Percentiles rank a stretch among this genome's conserved stretches.
phyloP scores from a whole-genome alignment of 2,329 filamentous ascomycete species.

The Talaromyces sp. region DNA sequence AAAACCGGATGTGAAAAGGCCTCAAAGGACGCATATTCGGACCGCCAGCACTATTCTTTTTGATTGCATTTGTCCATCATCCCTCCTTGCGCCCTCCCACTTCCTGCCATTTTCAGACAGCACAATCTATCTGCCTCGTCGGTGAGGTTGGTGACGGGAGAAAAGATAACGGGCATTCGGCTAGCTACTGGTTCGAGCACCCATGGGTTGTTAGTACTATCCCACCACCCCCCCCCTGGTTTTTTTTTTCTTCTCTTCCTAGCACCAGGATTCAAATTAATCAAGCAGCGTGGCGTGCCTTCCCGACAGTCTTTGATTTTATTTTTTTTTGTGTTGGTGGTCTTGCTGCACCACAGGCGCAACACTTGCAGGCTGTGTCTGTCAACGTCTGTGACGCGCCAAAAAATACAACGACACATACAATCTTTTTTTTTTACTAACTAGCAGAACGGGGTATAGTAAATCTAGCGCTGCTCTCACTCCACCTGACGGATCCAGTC shows the following conservation, averaged over 20 bases:
- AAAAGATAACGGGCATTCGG: conserved; percentile 14
- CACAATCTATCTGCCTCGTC: not conserved
- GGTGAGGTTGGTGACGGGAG: conserved; percentile 3
- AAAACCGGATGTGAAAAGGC: conserved; percentile 18
- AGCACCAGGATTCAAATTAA: conserved; percentile 4
- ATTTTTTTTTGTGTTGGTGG: not conserved
- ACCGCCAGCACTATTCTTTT: conserved; percentile 11
- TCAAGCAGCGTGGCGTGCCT: conserved; percentile 3
- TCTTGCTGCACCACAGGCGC: conserved; percentile 3
- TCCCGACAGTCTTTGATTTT: not conserved
- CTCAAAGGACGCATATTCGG: conserved; percentile 13
- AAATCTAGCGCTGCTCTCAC: conserved; percentile 6
- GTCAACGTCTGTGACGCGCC: not conserved
- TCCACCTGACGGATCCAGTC: conserved; percentile 11
- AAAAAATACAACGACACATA: conserved; percentile 4
- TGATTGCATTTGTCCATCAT: conserved; percentile 3
- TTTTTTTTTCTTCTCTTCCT: not conserved
- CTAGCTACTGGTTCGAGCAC: conserved; percentile 9
- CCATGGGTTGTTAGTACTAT: not conserved
- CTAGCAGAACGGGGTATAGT: not conserved
- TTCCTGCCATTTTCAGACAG: not conserved
- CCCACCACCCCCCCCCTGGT: not conserved
- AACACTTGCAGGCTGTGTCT: conserved; percentile 3
- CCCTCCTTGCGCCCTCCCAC: conserved; percentile 7
- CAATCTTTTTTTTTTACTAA: not conserved